Evolutionary conservation across 805 yeast genomes (phyloP), one percentile per base, ranked within the genome.

Genomic region (Metschnikowia borealis): DNA sequence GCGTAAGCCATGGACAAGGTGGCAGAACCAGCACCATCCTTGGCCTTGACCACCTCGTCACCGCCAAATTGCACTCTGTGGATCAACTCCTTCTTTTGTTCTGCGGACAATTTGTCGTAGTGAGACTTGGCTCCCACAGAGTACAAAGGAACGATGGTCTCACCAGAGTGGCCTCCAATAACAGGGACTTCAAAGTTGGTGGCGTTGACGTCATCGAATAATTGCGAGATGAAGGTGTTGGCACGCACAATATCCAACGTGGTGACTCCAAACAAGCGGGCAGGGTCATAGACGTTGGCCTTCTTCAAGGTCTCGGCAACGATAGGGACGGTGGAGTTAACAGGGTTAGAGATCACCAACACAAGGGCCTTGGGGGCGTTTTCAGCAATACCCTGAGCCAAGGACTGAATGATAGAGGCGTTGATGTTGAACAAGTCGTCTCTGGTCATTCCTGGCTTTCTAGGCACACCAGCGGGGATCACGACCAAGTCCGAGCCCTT

Each of bases 1-100:
- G 97, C 96, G 62, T 84, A 86, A 8, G 97, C 97, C 97, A 91
- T 92, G 31, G 96, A 87, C 58, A 91, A 78, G 35, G 98, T 91
- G 50, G 97, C 97, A 44, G 96, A 88, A 38, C 97, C 97, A 47
- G 84, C 84, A 56, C 97, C 97, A 62, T 88, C 85, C 76, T 91
- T 91, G 50, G 97, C 97, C 74, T 87, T 78, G 56, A 91, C 98
- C 44, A 91, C 96, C 71, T 92, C 97, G 67, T 91, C 98, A 66
- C 98, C 98, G 54, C 96, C 96, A 54, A 68, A 74, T 59, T 73
- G 79, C 36, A 74, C 79, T 55, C 79, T 64, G 61, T 71, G 63
- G 50, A 73, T 60, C 59, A 74, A 71, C 34, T 60, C 66, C 73
- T 62, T 62, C 63, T 60, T 64, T 64, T 65, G 59, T 42, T 64